Percentiles rank a stretch among this genome's conserved stretches.
Conservation (phyloP, 129 eudicot genomes). For the Chrysanthemum seticuspe region DNA sequence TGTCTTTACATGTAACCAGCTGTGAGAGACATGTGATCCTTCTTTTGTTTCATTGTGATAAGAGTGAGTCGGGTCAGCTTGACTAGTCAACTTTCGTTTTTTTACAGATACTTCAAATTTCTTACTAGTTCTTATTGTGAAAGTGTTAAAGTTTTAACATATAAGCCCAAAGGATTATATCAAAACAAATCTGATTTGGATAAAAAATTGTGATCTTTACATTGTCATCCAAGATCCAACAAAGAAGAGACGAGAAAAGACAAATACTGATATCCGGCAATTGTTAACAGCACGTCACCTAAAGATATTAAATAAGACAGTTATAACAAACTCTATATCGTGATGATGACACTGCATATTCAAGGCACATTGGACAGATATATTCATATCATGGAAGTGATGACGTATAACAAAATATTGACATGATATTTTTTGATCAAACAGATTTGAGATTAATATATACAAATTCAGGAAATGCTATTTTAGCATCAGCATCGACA, state of each 20-base stretch:
- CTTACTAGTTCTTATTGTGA: too few relatives aligned
- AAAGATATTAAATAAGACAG: not conserved
- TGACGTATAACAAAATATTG: too few relatives aligned
- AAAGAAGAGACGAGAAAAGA: not conserved
- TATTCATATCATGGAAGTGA: too few relatives aligned
- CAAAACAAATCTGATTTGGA: not conserved
- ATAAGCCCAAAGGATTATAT: not conserved
- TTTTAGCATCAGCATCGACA: too few relatives aligned
- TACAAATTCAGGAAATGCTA: too few relatives aligned
- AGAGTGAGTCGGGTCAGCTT: slow-evolving; percentile 6
- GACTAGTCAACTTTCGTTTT: too few relatives aligned
- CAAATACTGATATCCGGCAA: not conserved
- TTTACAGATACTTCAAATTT: too few relatives aligned
- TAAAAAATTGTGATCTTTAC: not conserved
- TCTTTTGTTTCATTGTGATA: slow-evolving; percentile 13
- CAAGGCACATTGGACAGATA: too few relatives aligned
- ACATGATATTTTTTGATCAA: too few relatives aligned
- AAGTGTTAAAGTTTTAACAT: not conserved
- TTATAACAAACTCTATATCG: not conserved
- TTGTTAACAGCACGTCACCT: not conserved
- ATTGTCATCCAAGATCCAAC: not conserved
- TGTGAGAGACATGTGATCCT: slow-evolving; percentile 12
- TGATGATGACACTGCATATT: not conserved
- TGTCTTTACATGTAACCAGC: slow-evolving; percentile 22
- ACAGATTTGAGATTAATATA: too few relatives aligned